phyloP scores from a whole-genome alignment of 345 rosid species.

The Heritiera littoralis region DNA sequence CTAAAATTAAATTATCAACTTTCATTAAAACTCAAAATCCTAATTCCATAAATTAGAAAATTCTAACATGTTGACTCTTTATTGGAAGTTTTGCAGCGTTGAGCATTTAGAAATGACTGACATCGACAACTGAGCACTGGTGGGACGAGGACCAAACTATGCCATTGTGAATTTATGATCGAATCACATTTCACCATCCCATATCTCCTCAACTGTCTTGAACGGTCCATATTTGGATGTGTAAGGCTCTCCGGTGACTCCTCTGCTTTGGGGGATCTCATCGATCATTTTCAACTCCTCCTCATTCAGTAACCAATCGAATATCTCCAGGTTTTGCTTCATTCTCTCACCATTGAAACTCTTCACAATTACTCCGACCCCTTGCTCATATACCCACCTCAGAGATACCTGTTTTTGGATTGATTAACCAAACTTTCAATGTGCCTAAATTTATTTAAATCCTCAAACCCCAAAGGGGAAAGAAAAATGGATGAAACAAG shows the following conservation, averaged over 20 bases:
- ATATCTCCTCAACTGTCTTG: conserved; percentile 41
- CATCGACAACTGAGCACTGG: no score
- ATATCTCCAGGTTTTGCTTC: conserved; percentile 11
- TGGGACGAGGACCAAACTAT: no score
- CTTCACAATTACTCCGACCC: not conserved
- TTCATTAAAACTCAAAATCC: no score
- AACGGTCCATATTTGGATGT: conserved; percentile 39
- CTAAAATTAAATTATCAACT: no score
- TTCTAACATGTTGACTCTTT: no score
- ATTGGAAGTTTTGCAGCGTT: no score
- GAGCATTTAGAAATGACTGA: no score
- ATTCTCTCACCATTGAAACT: conserved; percentile 13
- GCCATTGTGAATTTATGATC: no score
- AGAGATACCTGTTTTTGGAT: not conserved
- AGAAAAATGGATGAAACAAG: no score
- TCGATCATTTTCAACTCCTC: not conserved
- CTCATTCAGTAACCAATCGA: not conserved
- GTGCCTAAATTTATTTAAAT: no score
- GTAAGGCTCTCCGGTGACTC: conserved; percentile 31
- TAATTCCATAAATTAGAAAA: no score
- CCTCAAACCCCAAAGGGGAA: no score
- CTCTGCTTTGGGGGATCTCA: conserved; percentile 52
- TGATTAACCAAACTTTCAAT: not conserved
- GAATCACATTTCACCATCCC: conserved; percentile 47
- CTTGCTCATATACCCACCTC: conserved; percentile 5